These are phyloP conservation scores for Anthostomella pinea DNA, from an alignment of 2,329 filamentous ascomycete species.

Conservation along the genomic window DNA sequence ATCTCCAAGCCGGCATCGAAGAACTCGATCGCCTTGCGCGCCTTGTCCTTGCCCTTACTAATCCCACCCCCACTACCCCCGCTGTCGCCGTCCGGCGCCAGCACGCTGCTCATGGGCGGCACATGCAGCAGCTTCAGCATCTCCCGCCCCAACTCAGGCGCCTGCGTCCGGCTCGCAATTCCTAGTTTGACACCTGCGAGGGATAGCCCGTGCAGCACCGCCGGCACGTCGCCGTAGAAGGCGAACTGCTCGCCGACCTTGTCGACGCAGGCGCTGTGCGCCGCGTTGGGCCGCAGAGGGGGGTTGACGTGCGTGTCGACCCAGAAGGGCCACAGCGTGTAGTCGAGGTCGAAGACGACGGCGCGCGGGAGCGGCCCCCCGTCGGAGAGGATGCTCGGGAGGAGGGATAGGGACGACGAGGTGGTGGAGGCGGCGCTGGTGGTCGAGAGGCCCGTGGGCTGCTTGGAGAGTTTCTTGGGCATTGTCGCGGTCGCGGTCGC, in stretches of 20 bases:
- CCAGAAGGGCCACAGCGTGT: conserved; percentile 99
- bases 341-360: conserved; percentile 93
- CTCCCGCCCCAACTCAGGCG: conserved; percentile 76
- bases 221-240: conserved; percentile 70
- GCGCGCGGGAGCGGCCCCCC: conserved; percentile 73
- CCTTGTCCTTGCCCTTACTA: conserved; percentile 30
- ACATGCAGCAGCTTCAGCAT: conserved; percentile 74
- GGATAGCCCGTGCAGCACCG: conserved; percentile 60
- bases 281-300: conserved; percentile 57
- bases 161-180: conserved; percentile 76
- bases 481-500: no score
- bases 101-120: conserved; percentile 32
- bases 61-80: conserved; percentile 10
- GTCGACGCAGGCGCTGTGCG: conserved; percentile 46
- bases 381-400: conserved; percentile 47
- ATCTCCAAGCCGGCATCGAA: conserved; percentile 64
- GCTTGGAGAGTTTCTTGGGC: conserved; percentile 23
- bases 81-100: conserved; percentile 12
- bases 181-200: conserved; percentile 53
- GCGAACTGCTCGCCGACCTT: conserved; percentile 62
- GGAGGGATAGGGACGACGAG: conserved; percentile 14
- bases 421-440: conserved; percentile 21
- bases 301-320: conserved; percentile 86
- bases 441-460: conserved; percentile 26
- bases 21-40: conserved; percentile 51